phyloP scores from a whole-genome alignment of 2,329 filamentous ascomycete species.

The Epichloe baconii region DNA sequence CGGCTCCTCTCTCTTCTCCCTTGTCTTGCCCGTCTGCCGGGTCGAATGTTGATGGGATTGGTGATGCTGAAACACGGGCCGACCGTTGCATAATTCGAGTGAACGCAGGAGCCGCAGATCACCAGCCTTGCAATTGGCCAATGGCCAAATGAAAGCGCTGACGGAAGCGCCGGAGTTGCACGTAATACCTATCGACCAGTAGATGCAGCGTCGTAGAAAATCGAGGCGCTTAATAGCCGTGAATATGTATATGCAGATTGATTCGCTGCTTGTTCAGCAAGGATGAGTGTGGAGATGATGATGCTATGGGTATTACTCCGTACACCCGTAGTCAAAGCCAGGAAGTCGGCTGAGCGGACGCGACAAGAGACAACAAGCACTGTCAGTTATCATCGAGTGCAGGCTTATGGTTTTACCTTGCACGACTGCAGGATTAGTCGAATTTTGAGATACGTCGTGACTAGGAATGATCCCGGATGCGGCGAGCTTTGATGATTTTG shows the following conservation, averaged over 20 bases:
- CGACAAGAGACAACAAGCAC: not conserved
- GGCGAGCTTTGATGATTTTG: not conserved
- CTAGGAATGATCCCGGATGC: not conserved
- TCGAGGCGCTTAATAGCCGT: not conserved
- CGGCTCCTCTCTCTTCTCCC: not conserved
- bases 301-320: not conserved
- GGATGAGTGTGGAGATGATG: not conserved
- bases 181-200: not conserved
- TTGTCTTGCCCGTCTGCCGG: not conserved
- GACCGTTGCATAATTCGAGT: conserved; percentile 7
- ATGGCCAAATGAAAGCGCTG: conserved; percentile 3
- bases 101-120: conserved; percentile 6
- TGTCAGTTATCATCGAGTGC: not conserved
- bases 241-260: not conserved
- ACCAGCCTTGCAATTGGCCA: conserved; percentile 5
- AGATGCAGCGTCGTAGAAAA: not conserved
- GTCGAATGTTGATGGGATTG: not conserved
- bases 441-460: not conserved
- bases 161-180: conserved; percentile 6
- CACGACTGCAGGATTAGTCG: too few relatives aligned
- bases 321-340: not conserved
- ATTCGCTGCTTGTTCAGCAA: not conserved
- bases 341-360: conserved; percentile 1
- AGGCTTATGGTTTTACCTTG: not conserved
- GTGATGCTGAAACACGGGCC: conserved; percentile 8